These are phyloP conservation scores for Bipolaris victoriae DNA, from an alignment of 2,329 filamentous ascomycete genomes.

Conservation along the genomic window DNA sequence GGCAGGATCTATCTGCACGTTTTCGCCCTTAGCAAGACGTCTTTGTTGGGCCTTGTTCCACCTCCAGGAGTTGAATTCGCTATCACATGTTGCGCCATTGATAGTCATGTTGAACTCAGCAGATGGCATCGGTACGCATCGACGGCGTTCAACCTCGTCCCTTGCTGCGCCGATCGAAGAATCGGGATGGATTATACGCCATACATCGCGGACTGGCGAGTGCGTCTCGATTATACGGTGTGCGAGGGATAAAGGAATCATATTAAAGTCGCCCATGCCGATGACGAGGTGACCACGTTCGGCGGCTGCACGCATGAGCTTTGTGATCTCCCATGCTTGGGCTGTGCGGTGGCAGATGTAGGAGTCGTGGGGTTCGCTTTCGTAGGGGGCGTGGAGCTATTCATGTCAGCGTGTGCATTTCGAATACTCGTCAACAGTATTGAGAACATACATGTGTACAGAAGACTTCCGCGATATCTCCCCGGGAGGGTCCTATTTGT, in stretches of 20 bases:
- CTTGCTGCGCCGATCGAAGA: conserved; percentile 78
- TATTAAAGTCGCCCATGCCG: conserved; percentile 93
- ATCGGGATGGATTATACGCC: conserved; percentile 82
- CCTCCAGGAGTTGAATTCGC: conserved; percentile 88
- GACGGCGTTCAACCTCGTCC: conserved; percentile 69
- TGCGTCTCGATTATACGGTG: conserved; percentile 82
- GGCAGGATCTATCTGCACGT: conserved; percentile 69
- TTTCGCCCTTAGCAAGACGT: conserved; percentile 67
- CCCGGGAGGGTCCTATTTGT: conserved; percentile 67
- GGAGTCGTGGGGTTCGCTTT: conserved; percentile 76
- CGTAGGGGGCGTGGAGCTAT: conserved; percentile 82
- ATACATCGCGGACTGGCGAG: conserved; percentile 79
- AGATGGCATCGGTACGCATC: conserved; percentile 71
- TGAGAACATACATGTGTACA: conserved; percentile 73
- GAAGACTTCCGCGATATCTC: conserved; percentile 84
- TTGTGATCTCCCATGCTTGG: conserved; percentile 94
- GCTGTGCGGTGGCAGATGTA: conserved; percentile 90
- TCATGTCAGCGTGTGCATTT: conserved; percentile 47
- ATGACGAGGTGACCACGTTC: conserved; percentile 83
- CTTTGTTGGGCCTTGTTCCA: conserved; percentile 78
- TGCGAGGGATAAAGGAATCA: conserved; percentile 84
- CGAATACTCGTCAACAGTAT: not conserved
- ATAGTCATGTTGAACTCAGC: conserved; percentile 77
- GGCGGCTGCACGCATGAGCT: conserved; percentile 80
- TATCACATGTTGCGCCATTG: conserved; percentile 89